These are phyloP conservation scores for Phlebopus sp. DNA, from an alignment of 1,284 basidiomycete genomes.

Conservation along the genomic window DNA sequence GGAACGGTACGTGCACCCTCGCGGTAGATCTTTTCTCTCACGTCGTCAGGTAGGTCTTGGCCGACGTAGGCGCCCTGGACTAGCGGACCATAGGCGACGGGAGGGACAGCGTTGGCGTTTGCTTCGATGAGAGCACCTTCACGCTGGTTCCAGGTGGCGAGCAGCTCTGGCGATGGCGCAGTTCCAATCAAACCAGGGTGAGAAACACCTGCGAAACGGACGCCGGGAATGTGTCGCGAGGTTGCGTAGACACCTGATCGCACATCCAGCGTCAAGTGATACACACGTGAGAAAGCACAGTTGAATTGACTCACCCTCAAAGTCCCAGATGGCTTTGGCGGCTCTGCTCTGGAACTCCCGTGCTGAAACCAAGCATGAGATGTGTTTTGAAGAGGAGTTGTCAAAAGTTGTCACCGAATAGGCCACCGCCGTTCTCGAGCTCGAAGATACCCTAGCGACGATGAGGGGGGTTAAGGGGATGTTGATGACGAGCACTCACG, in stretches of 20 bases:
- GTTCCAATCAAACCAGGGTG: conserved; percentile 79
- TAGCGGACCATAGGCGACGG: conserved; percentile 68
- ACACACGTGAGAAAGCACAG: neutral
- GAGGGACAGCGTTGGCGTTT: conserved; percentile 52
- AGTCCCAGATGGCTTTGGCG: conserved; percentile 80
- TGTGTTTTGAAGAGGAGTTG: neutral
- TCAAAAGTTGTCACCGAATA: conserved; percentile 50
- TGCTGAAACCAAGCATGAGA: conserved; percentile 35
- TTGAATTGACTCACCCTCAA: conserved; percentile 45
- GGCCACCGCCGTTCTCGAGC: conserved; percentile 70
- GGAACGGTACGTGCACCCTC: conserved; percentile 78
- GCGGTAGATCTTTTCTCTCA: conserved; percentile 53
- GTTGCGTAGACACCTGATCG: conserved; percentile 12
- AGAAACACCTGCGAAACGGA: conserved; percentile 74
- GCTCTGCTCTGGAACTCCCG: conserved; percentile 68
- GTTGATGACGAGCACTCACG: conserved; percentile 31
- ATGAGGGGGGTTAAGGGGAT: conserved; percentile 1
- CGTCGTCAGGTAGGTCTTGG: conserved; percentile 49
- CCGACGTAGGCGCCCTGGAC: conserved; percentile 67
- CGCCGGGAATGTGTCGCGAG: conserved; percentile 53
- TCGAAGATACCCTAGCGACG: conserved; percentile 64
- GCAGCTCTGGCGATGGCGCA: conserved; percentile 69
- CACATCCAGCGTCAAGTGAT: neutral
- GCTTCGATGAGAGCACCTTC: conserved; percentile 65
- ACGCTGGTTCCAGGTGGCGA: conserved; percentile 72